These are phyloP conservation scores for Corylus heterophylla DNA, from an alignment of 306 rosid genomes.

Conservation along the genomic window DNA sequence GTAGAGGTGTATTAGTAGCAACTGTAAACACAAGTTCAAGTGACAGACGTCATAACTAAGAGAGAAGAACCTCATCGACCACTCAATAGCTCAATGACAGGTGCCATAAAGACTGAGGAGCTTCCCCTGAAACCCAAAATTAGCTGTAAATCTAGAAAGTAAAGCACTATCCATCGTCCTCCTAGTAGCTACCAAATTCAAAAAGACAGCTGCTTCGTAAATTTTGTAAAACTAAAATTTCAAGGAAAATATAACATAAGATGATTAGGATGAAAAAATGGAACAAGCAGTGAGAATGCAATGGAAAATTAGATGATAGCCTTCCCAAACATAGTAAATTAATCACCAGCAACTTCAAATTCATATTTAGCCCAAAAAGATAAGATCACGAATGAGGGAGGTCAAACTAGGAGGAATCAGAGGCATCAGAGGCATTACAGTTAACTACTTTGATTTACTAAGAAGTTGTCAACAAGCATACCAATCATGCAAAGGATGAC, in stretches of 20 bases:
- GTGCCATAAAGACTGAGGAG: constrained; percentile 23
- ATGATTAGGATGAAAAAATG: neutral
- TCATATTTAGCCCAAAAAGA: neutral
- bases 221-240: neutral
- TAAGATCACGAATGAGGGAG: neutral
- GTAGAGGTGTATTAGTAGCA: constrained; percentile 15
- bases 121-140: constrained; percentile 2
- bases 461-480: neutral
- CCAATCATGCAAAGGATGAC: neutral
- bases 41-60: neutral
- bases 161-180: constrained; percentile 8
- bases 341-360: constrained; percentile 11
- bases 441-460: neutral
- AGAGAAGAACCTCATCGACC: neutral
- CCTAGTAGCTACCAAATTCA: constrained; percentile 17
- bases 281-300: neutral
- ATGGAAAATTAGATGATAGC: neutral
- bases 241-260: neutral
- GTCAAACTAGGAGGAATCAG: neutral
- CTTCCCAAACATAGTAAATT: neutral
- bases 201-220: neutral
- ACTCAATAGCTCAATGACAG: constrained; percentile 5
- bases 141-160: constrained; percentile 21
- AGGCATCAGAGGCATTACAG: too few species aligned
- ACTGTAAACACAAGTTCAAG: constrained; percentile 19